Percentiles rank a stretch among this genome's conserved stretches.
These are phyloP conservation scores for Eutreptiella sp. DNA, from an alignment of 208 protist species.

Conservation along the genomic window DNA sequence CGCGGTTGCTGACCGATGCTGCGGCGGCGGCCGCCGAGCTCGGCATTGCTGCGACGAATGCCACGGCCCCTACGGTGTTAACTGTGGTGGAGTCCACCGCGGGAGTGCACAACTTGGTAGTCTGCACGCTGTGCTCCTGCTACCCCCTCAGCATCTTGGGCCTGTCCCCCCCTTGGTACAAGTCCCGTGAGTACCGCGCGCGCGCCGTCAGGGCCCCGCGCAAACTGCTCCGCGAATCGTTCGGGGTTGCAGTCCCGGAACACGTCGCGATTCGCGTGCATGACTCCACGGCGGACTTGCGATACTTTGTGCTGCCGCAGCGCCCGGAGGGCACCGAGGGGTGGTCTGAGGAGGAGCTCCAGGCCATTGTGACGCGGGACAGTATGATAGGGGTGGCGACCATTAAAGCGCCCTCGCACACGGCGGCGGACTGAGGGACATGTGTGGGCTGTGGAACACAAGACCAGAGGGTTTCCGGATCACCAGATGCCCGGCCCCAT, in stretches of 20 bases:
- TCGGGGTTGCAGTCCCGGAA: constrained; percentile 16
- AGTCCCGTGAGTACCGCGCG: constrained; percentile 33
- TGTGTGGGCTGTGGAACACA: too few species aligned
- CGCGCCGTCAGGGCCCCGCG: constrained; percentile 32
- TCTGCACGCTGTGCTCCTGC: constrained; percentile 46
- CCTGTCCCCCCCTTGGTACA: constrained; percentile 40
- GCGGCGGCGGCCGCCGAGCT: constrained; percentile 4
- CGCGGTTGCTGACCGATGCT: constrained; percentile 14
- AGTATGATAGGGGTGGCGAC: too few species aligned
- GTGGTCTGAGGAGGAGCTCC: constrained; percentile 6
- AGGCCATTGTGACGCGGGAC: too few species aligned
- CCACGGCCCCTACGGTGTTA: constrained; percentile 24
- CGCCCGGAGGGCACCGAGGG: constrained; percentile 18
- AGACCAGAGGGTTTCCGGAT: too few species aligned
- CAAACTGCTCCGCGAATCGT: constrained; percentile 25
- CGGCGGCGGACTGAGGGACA: too few species aligned
- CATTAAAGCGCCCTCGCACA: too few species aligned
- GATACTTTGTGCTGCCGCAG: constrained; percentile 35
- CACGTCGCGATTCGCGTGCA: constrained; percentile 33
- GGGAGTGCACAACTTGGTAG: constrained; percentile 36
- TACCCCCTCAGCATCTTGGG: constrained; percentile 37
- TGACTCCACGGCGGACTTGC: constrained; percentile 38
- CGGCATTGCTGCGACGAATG: constrained; percentile 19
- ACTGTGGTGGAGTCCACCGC: constrained; percentile 31
- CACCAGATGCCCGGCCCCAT: too few species aligned